A percentile compares a stretch with the other conserved stretches of the same genome.
Conservation (phyloP, 192 early-diverging fungal genomes). For the Coemansia sp. region DNA sequence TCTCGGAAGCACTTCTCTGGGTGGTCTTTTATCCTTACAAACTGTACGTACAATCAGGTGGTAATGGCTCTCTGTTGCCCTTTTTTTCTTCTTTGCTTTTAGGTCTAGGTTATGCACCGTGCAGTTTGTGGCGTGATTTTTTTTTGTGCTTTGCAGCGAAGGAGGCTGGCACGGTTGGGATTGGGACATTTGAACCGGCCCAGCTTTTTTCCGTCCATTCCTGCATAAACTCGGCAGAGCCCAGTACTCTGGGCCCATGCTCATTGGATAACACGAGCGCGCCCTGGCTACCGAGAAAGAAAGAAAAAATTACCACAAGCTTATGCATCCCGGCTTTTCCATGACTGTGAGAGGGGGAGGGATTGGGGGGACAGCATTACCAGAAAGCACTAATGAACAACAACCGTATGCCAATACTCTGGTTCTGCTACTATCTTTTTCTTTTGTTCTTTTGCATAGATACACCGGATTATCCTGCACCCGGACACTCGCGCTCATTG, state of each 20-base stretch:
- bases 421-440: neutral
- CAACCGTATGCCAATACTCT: neutral
- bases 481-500: neutral
- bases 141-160: neutral
- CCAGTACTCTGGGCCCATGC: neutral
- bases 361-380: neutral
- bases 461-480: neutral
- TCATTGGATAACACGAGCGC: neutral
- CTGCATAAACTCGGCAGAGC: constrained; percentile 1
- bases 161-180: neutral
- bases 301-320: neutral
- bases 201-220: neutral
- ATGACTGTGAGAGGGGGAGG: neutral
- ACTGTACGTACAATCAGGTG: neutral
- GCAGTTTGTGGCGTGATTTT: constrained; percentile 5
- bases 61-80: neutral
- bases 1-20: neutral
- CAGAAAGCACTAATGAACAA: neutral
- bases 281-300: neutral
- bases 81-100: neutral
- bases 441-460: neutral
- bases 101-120: neutral
- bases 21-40: neutral
- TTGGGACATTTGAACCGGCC: neutral
- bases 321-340: neutral